These are phyloP conservation scores for Serendipita sp. DNA, from an alignment of 768 basidiomycete species.

Conservation along the genomic window DNA sequence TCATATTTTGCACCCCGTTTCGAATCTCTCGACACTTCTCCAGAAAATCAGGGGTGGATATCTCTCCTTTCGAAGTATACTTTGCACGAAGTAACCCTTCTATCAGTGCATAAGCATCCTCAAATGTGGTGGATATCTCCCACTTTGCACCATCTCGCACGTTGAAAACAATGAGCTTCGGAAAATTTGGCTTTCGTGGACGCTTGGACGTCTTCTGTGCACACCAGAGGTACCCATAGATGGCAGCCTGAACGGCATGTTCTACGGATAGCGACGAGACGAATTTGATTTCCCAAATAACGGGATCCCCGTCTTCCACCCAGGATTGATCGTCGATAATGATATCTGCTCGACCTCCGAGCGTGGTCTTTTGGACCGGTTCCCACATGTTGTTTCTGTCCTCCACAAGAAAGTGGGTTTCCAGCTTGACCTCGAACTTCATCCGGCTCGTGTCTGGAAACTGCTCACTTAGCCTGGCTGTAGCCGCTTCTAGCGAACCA, in stretches of 20 bases:
- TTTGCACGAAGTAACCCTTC: conserved; percentile 5
- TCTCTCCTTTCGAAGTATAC: conserved; percentile 6
- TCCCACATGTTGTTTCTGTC: neutral
- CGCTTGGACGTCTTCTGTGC: neutral
- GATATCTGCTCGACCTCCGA: conserved; percentile 5
- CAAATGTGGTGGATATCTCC: neutral
- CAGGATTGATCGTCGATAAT: neutral
- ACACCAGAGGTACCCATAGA: conserved; percentile 7
- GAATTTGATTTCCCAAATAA: conserved; percentile 10
- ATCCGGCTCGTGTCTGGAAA: neutral
- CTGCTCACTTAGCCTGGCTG: neutral
- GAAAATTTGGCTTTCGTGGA: neutral
- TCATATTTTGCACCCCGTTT: neutral
- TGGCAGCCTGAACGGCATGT: conserved; percentile 6
- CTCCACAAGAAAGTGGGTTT: neutral
- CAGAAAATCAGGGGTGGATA: neutral
- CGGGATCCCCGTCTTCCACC: neutral
- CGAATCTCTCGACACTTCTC: neutral
- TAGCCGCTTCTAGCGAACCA: neutral
- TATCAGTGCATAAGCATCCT: neutral
- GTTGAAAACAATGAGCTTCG: conserved; percentile 6
- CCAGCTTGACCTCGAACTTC: neutral
- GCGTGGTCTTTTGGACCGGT: neutral
- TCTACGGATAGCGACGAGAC: conserved; percentile 1
- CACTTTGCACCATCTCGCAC: conserved; percentile 9